These are phyloP conservation scores for Cyberlindnera americana DNA, from an alignment of 805 yeast species.

Conservation along the genomic window DNA sequence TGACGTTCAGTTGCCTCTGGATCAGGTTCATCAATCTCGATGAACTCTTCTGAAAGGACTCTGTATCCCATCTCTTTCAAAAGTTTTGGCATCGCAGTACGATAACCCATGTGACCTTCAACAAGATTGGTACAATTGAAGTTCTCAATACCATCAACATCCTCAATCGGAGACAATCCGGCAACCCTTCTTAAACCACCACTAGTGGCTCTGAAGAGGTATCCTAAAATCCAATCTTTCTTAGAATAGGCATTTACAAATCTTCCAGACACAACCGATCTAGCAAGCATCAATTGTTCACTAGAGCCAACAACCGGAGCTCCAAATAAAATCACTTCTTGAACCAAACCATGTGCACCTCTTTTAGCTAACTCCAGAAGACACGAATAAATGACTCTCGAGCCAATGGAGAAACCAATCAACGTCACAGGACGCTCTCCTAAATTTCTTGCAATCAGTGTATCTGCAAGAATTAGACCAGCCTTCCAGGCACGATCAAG, in stretches of 20 bases:
- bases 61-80: constrained; percentile 70
- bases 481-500: constrained; percentile 97
- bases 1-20: constrained; percentile 83
- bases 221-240: constrained; percentile 95
- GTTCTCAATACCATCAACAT: constrained; percentile 68
- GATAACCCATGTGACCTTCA: constrained; percentile 96
- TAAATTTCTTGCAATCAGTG: constrained; percentile 77
- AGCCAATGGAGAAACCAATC: constrained; percentile 91
- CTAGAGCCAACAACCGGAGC: constrained; percentile 77
- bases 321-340: constrained; percentile 85
- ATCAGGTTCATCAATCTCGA: constrained; percentile 95
- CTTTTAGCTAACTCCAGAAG: constrained; percentile 77
- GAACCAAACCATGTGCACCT: constrained; percentile 85
- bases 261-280: constrained; percentile 84
- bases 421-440: constrained; percentile 91
- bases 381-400: constrained; percentile 89
- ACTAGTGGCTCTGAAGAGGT: constrained; percentile 89
- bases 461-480: constrained; percentile 87
- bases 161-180: constrained; percentile 76
- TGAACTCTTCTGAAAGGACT: constrained; percentile 84
- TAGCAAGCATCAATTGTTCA: constrained; percentile 73
- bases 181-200: constrained; percentile 93
- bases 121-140: constrained; percentile 82
- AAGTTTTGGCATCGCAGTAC: constrained; percentile 87
- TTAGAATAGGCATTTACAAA: constrained; percentile 88